These are phyloP conservation scores for Halteria grandinella DNA, from an alignment of 73 alveolate species.

Conservation along the genomic window DNA sequence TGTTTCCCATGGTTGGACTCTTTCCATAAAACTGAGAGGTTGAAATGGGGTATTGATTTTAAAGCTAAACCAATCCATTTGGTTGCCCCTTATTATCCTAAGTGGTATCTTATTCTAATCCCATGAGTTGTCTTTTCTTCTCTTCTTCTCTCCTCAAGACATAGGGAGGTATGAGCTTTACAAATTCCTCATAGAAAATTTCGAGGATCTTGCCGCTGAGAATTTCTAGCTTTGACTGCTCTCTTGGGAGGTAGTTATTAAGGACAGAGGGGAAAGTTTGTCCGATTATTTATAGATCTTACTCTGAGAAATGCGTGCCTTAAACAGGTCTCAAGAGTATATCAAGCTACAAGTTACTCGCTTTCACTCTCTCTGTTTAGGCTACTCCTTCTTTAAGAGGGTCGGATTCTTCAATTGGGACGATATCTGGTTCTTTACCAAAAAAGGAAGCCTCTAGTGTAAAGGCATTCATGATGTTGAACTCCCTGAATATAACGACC, in stretches of 20 bases:
- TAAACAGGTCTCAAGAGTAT: no score
- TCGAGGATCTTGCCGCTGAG: slow-evolving; percentile 41
- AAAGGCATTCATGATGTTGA: slow-evolving; percentile 58
- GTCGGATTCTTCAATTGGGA: no score
- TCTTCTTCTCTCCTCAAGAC: slow-evolving; percentile 40
- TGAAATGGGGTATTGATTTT: background rate
- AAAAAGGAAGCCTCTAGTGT: slow-evolving; percentile 61
- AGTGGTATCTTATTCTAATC: background rate
- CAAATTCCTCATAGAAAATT: slow-evolving; percentile 47
- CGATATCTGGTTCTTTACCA: slow-evolving; percentile 53
- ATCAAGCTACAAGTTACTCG: no score
- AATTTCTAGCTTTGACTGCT: slow-evolving; percentile 16
- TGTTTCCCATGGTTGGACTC: background rate
- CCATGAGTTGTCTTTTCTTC: background rate
- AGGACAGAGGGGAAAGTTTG: no score
- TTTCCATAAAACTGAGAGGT: background rate
- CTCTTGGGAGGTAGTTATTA: slow-evolving; percentile 25
- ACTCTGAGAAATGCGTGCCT: no score
- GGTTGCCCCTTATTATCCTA: background rate
- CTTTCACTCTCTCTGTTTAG: no score
- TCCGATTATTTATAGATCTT: no score
- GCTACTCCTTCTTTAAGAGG: no score
- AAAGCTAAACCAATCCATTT: background rate
- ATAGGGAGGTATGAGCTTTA: slow-evolving; percentile 47
- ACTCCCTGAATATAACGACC: slow-evolving; percentile 60